Evolutionary conservation across 176 grass and related monocot genomes (phyloP).

Genomic region (Triticum monococcum): DNA sequence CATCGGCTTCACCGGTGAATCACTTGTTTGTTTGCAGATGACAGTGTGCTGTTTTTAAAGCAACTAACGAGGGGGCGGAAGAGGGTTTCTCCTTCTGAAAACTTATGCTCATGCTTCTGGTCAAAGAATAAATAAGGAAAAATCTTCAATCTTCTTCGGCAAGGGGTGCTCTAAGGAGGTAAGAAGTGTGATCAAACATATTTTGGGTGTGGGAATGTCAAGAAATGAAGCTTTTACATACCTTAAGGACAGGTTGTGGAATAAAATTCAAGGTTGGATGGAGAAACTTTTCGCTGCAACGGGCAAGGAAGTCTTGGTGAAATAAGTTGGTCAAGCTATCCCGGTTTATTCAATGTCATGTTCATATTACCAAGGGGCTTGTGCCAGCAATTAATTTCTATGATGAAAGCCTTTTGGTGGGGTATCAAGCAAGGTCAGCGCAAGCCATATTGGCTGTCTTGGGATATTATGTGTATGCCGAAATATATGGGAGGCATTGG

Average conservation of each 20-base stretch:
- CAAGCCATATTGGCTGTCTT: too few relatives aligned
- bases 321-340: neutral
- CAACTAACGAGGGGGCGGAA: neutral
- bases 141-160: neutral
- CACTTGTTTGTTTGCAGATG: too few relatives aligned
- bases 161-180: neutral
- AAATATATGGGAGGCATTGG: too few relatives aligned
- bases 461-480: too few relatives aligned
- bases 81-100: neutral
- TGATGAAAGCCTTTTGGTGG: too few relatives aligned
- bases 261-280: neutral
- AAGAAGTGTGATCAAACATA: neutral
- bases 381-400: too few relatives aligned
- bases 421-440: too few relatives aligned
- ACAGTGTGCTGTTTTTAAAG: too few relatives aligned
- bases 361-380: neutral
- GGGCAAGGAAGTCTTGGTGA: neutral
- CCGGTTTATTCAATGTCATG: neutral
- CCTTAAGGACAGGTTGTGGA: neutral
- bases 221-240: neutral
- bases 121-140: neutral
- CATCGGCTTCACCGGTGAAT: too few relatives aligned
- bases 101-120: neutral
- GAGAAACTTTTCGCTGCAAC: neutral
- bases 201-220: neutral